Percentiles rank a stretch among this genome's conserved stretches.
Evolutionary conservation across 495 filamentous ascomycete genomes (phyloP).

Genomic region (Aspergillus wentii): DNA sequence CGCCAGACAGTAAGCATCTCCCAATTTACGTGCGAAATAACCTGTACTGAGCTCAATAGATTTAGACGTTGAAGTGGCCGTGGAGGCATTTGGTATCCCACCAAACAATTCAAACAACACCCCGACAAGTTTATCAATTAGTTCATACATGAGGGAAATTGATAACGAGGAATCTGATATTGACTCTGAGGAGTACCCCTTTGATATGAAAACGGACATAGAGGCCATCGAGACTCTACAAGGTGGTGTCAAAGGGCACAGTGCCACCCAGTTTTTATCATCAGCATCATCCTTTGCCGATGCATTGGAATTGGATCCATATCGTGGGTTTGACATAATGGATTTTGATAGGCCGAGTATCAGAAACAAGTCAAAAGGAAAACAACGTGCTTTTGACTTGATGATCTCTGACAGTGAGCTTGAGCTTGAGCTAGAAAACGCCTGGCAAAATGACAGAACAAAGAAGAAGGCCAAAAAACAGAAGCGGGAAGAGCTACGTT

Average conservation of each 20-base stretch:
- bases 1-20: too few species aligned
- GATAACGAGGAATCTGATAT: constrained; percentile 26
- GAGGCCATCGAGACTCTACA: constrained; percentile 13
- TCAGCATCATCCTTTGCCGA: constrained; percentile 62
- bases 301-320: constrained; percentile 53
- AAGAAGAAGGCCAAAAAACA: constrained; percentile 79
- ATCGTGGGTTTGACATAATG: constrained; percentile 78
- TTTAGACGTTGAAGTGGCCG: too few species aligned
- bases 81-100: too few species aligned
- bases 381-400: constrained; percentile 40
- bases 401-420: constrained; percentile 73
- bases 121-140: neutral
- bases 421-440: constrained; percentile 49
- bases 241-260: constrained; percentile 10
- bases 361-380: constrained; percentile 51
- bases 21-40: too few species aligned
- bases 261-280: too few species aligned
- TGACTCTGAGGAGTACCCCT: constrained; percentile 7
- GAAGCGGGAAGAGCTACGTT: constrained; percentile 72
- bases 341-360: constrained; percentile 67
- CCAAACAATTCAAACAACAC: too few species aligned
- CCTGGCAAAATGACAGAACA: constrained; percentile 71
- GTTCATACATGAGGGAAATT: neutral
- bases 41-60: too few species aligned
- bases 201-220: constrained; percentile 7